Conservation (phyloP, 768 basidiomycete genomes). For the Dendrothele bispora region DNA sequence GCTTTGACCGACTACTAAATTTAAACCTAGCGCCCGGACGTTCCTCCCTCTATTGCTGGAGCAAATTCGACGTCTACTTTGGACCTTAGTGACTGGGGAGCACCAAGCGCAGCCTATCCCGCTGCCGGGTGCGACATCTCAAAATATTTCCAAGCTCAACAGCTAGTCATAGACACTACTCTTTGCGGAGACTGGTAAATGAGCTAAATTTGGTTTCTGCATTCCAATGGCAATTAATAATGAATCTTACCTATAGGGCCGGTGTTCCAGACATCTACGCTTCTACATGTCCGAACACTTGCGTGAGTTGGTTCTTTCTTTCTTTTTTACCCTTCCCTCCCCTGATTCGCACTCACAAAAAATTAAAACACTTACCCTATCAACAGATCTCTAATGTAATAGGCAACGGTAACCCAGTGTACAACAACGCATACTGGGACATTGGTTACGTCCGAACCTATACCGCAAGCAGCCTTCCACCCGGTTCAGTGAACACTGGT, state of each 20-base stretch:
- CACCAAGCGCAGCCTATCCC: slow-evolving; percentile 44
- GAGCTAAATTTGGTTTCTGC: background rate
- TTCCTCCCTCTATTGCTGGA: slow-evolving; percentile 18
- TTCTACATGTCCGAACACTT: slow-evolving; percentile 44
- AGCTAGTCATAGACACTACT: slow-evolving; percentile 53
- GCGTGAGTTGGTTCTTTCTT: slow-evolving; percentile 32
- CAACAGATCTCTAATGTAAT: slow-evolving; percentile 55
- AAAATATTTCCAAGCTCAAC: slow-evolving; percentile 46
- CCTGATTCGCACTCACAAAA: background rate
- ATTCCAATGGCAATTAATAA: background rate
- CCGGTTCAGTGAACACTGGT: too few relatives aligned
- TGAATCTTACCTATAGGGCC: slow-evolving; percentile 37
- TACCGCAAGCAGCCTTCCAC: too few relatives aligned
- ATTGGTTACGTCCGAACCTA: slow-evolving; percentile 58
- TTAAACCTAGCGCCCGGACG: background rate
- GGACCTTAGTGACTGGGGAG: slow-evolving; percentile 38
- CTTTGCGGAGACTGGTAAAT: slow-evolving; percentile 52
- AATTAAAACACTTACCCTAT: slow-evolving; percentile 12
- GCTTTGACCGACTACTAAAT: background rate
- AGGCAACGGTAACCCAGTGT: slow-evolving; percentile 47
- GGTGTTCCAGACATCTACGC: slow-evolving; percentile 44
- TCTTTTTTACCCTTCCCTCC: background rate
- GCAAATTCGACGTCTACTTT: slow-evolving; percentile 12
- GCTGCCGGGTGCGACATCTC: slow-evolving; percentile 42
- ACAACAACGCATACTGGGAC: slow-evolving; percentile 63